Base-by-base conservation (phyloP, 495 filamentous ascomycete genomes). In the Entonaema liquescens region DNA sequence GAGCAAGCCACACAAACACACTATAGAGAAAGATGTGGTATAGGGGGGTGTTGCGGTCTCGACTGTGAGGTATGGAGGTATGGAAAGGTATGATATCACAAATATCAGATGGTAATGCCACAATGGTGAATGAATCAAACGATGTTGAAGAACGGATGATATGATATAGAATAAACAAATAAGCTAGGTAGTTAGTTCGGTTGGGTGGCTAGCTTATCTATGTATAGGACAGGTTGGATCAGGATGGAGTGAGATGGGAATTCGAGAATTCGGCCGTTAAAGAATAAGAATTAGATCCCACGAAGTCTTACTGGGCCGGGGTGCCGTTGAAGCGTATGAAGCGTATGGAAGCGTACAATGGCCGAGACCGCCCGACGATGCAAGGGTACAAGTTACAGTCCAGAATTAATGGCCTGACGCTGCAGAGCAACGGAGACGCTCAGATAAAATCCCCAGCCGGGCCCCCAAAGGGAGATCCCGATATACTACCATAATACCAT, bases 281-380 rank as follows among this genome's bases (percentile, higher is more conserved):
- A 73, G 70, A 73, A 69, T 73, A 69, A 73, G 70, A 73, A 73
- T 73, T 29, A 69, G 61, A 73, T 73, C 61, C 62, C 31, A 62
- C 57, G 54, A 66, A 61, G 42, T 52, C 29, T 47, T 25, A 33
- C 8, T 31, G 19, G 62, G n/a, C 19, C 25, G 60, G 57, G 65
- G 65, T 53, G 17, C 42, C 42, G 42, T 47, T 47, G 40, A 36
- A 59, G 23, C 36, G 29, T 19, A 23, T 21, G 31, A 58, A 29
- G 21, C 47, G 19, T 38, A 25, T 55, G 25, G 50, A 58, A 55
- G 57, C 49, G 56, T 28, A 62, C 73, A 68, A 72, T 77, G 75
- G 75, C 75, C 75, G 75, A 77, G 73, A 75, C 75, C 75, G 75
- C 75, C 75, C 75, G 75, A 77, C 36, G 68, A 64, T 76, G 59